Evolutionary conservation across 2,329 filamentous ascomycete species (phyloP).

Genomic region (Coniosporium tulheliwenetii): DNA sequence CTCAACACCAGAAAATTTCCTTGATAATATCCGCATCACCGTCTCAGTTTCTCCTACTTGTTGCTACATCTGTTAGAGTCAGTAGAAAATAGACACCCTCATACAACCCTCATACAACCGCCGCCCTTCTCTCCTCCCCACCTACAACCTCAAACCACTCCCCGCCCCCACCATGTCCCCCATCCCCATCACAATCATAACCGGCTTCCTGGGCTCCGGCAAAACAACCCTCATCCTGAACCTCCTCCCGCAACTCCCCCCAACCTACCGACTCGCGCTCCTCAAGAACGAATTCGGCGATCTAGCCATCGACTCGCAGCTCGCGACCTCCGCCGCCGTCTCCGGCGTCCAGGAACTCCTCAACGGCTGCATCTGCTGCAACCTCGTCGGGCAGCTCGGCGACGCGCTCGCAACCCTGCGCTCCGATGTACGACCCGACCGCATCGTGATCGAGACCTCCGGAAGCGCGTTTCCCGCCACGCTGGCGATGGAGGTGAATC

Average conservation of each 20-base stretch:
- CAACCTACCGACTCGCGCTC: constrained; percentile 78
- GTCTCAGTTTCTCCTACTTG: too few relatives aligned
- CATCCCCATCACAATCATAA: constrained; percentile 87
- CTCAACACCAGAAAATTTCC: too few relatives aligned
- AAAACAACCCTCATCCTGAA: constrained; percentile 95
- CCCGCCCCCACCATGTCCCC: constrained; percentile 18
- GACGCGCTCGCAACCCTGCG: constrained; percentile 65
- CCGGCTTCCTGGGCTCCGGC: constrained; percentile 87
- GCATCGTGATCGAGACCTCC: constrained; percentile 87
- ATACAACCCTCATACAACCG: too few relatives aligned
- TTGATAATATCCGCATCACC: too few relatives aligned
- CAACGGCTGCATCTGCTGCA: constrained; percentile 98
- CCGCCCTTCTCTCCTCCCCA: too few relatives aligned
- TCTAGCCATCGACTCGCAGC: constrained; percentile 67
- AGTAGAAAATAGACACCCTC: too few relatives aligned
- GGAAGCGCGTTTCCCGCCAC: constrained; percentile 75
- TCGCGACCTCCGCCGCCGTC: constrained; percentile 69
- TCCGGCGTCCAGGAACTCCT: constrained; percentile 84
- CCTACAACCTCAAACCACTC: too few relatives aligned
- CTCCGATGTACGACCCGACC: constrained; percentile 46
- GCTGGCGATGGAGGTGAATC: constrained; percentile 77
- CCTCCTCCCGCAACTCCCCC: constrained; percentile 78
- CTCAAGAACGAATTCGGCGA: constrained; percentile 98
- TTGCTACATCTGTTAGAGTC: too few relatives aligned
- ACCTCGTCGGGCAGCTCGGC: constrained; percentile 81